Base-by-base conservation (phyloP, 140 eudicot genomes). In the Senecio squalidus region DNA sequence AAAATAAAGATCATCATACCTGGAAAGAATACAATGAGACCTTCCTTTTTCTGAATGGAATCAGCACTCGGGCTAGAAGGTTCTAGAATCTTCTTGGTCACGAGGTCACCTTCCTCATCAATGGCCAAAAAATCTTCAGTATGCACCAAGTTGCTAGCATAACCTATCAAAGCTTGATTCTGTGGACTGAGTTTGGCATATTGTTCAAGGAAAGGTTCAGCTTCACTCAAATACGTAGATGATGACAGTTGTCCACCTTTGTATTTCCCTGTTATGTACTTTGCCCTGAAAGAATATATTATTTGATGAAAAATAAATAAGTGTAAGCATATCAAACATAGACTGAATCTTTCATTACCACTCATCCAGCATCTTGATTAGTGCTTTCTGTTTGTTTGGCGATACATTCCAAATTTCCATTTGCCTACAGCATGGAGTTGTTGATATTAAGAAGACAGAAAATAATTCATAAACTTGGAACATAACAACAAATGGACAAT, bases 351-450 rank as follows among this genome's bases (percentile, higher is more conserved):
- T 43, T 43, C 50, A 67, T 52, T 86, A 91, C 98, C 98, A 91
- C 65, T 91, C 98, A 63, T 91, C 98, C 24, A 91, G 72, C 98
- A 91, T 84, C 81, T 81, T 82, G 78, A 76, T 74, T 33, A 91
- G 88, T 60, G 79, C 79, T 55, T 62, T 77, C 60, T 84, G 91
- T 78, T 86, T 91, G 20, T 65, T 82, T 30, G 80, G 68, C 23
- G 98, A 91, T 55, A 95, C 87, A 55, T 89, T 89, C 98, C 98
- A 91, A 55, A 67, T 65, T 65, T 87, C 64, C 98, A 91, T 83
- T 84, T 87, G 98, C 81, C 98, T 91, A 57, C 38, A 77, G 26
- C 29, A 60, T 24, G 30, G 34, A 47, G 9, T 8, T 0, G 10
- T 36, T n/a, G n/a, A n/a, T n/a, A n/a, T n/a, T n/a, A n/a, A n/a